Conservation (phyloP, 495 filamentous ascomycete species). For the Chaetomium fimeti region DNA sequence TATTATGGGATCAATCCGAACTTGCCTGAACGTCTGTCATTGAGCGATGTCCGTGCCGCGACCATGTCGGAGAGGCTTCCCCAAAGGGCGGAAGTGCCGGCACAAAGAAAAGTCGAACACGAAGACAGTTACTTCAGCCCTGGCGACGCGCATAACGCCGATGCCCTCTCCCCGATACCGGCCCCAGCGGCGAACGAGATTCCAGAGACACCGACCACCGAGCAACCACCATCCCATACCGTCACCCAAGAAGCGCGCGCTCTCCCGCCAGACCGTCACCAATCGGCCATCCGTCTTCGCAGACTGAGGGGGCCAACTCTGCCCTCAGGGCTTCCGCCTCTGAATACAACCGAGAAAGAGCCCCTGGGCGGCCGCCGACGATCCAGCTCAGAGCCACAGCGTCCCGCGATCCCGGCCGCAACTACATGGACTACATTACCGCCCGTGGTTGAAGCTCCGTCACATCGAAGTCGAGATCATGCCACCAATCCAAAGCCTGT, state of each 20-base stretch:
- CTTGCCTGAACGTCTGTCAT: not conserved
- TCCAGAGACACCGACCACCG: not conserved
- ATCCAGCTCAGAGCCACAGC: conserved; percentile 26
- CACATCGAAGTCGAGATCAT: not conserved
- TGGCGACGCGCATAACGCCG: not conserved
- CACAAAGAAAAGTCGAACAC: not conserved
- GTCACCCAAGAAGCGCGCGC: not conserved
- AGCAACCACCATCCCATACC: not conserved
- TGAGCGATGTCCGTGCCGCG: not conserved
- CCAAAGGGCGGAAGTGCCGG: not conserved
- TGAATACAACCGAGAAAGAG: not conserved
- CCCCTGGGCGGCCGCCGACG: conserved; percentile 14
- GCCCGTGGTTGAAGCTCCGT: not conserved
- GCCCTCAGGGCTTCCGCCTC: conserved; percentile 1
- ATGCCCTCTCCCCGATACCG: not conserved
- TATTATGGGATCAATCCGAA: not conserved
- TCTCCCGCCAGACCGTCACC: conserved; percentile 3
- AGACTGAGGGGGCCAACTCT: conserved; percentile 14
- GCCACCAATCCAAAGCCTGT: not conserved
- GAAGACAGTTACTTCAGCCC: not conserved
- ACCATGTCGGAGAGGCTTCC: not conserved
- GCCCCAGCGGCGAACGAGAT: not conserved
- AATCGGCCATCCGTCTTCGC: conserved; percentile 27
- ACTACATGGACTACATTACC: conserved; percentile 8
- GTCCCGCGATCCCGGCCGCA: conserved; percentile 10